Evolutionary conservation across 768 basidiomycete species (phyloP).

Genomic region (Amanita inopinata): DNA sequence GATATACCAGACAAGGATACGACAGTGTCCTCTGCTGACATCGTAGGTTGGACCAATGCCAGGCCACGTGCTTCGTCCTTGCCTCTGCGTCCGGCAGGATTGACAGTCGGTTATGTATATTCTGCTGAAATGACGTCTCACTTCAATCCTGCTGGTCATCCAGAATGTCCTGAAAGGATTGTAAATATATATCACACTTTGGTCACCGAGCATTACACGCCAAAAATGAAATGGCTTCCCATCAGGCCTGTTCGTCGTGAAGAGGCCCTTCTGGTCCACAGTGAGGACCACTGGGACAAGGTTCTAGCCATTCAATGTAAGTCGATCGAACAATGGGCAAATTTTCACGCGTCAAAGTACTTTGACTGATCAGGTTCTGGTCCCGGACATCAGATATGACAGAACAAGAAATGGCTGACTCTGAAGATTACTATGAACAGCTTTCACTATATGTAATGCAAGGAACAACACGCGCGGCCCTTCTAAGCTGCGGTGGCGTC

Average conservation of each 20-base stretch:
- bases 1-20: constrained; percentile 3
- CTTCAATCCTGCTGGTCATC: constrained; percentile 45
- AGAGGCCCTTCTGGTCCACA: constrained; percentile 86
- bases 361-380: neutral
- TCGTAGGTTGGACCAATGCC: too few relatives aligned
- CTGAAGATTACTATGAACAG: constrained; percentile 78
- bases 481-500: constrained; percentile 89
- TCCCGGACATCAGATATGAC: constrained; percentile 47
- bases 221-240: constrained; percentile 69
- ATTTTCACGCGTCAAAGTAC: neutral
- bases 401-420: constrained; percentile 63
- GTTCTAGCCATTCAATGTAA: constrained; percentile 75
- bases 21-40: neutral
- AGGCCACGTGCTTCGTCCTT: constrained; percentile 34
- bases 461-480: constrained; percentile 75
- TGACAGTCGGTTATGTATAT: constrained; percentile 78
- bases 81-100: constrained; percentile 27
- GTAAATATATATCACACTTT: constrained; percentile 62
- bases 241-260: constrained; percentile 65
- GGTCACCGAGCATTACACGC: constrained; percentile 43
- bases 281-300: constrained; percentile 86
- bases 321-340: constrained; percentile 16
- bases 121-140: constrained; percentile 83
- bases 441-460: constrained; percentile 88
- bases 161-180: constrained; percentile 82